Evolutionary conservation across 768 basidiomycete species (phyloP).

Genomic region (Cystobasidium onofrii): DNA sequence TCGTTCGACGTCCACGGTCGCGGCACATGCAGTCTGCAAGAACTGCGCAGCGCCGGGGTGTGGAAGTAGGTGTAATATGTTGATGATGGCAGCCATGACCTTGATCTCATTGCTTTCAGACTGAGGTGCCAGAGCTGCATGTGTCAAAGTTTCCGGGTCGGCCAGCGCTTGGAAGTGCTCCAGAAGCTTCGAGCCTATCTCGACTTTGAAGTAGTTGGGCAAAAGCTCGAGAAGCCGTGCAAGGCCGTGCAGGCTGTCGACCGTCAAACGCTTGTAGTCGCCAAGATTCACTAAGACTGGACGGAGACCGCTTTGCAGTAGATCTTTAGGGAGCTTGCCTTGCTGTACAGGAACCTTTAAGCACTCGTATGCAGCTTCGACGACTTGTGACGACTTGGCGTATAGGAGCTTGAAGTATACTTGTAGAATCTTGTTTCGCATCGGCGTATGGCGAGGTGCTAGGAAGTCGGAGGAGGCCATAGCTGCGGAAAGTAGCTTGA

Average conservation of each 20-base stretch:
- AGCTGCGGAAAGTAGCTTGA: conserved; percentile 82
- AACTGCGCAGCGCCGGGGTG: conserved; percentile 79
- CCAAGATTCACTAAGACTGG: conserved; percentile 97
- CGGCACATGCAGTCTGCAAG: conserved; percentile 73
- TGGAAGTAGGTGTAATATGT: conserved; percentile 93
- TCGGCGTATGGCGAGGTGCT: conserved; percentile 63
- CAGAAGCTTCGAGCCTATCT: conserved; percentile 92
- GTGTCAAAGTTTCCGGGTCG: conserved; percentile 72
- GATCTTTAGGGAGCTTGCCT: conserved; percentile 82
- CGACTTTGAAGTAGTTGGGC: conserved; percentile 99
- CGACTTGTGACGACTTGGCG: conserved; percentile 79
- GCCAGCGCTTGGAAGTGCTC: conserved; percentile 92
- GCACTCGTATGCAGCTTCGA: conserved; percentile 89
- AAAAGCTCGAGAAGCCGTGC: conserved; percentile 85
- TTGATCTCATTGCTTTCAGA: conserved; percentile 81
- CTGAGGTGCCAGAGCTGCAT: conserved; percentile 65
- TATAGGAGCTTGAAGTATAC: conserved; percentile 99
- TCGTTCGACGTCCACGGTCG: conserved; percentile 83
- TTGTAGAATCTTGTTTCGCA: conserved; percentile 74
- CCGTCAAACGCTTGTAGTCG: conserved; percentile 85
- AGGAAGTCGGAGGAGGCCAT: conserved; percentile 94
- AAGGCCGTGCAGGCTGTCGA: conserved; percentile 83
- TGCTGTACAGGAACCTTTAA: conserved; percentile 80
- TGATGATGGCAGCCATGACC: conserved; percentile 86
- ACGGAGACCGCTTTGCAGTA: conserved; percentile 86